Percentiles rank a stretch among this genome's conserved stretches.
Evolutionary conservation across 2,329 filamentous ascomycete genomes (phyloP).

Genomic region (Metarhizium robertsii): DNA sequence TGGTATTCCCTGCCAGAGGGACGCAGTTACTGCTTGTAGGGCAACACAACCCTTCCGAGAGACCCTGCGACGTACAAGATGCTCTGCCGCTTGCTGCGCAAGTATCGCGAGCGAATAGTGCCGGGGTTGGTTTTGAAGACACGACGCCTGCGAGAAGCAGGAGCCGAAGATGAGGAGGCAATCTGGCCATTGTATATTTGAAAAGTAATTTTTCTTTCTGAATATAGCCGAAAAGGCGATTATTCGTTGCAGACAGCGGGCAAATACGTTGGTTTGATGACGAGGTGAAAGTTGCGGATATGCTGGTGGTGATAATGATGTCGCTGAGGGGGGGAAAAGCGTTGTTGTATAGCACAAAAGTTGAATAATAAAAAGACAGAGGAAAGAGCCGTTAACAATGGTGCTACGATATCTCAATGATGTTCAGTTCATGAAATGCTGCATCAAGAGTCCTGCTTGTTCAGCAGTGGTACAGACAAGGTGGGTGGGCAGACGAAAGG

Average conservation of each 20-base stretch:
- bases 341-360: not conserved
- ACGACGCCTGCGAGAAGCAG: constrained; percentile 5
- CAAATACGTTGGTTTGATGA: no score
- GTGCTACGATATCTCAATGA: not conserved
- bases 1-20: constrained; percentile 53
- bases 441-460: not conserved
- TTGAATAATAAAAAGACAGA: no score
- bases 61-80: constrained; percentile 39
- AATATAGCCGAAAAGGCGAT: no score
- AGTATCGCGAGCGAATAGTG: constrained; percentile 32
- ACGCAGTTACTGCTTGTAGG: constrained; percentile 43
- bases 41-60: constrained; percentile 63
- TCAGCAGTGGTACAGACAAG: not conserved
- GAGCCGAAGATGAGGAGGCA: constrained; percentile 7
- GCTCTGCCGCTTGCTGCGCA: constrained; percentile 42
- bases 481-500: not conserved
- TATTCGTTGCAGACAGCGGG: no score
- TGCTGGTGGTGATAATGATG: not conserved
- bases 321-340: not conserved
- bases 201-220: no score
- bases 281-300: not conserved
- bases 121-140: constrained; percentile 17
- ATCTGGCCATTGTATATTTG: not conserved
- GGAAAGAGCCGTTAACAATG: no score
- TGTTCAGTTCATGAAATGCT: not conserved